Percentiles rank a stretch among this genome's conserved stretches.
Conservation (phyloP, 768 basidiomycete species). For the Mycena galericulata region DNA sequence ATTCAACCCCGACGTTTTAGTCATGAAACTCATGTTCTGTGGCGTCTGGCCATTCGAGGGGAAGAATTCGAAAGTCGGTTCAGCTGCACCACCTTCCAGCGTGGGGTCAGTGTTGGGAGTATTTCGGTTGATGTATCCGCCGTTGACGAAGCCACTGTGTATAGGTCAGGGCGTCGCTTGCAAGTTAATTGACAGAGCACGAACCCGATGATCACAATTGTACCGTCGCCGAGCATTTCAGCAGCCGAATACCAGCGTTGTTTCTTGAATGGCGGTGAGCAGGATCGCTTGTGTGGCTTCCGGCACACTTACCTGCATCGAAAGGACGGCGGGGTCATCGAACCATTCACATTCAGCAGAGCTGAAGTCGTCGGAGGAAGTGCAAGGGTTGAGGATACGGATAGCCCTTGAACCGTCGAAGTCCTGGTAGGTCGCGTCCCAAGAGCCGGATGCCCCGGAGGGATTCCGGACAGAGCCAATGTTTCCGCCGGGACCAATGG, state of each 20-base stretch:
- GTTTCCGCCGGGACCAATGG: constrained; percentile 75
- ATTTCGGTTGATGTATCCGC: constrained; percentile 82
- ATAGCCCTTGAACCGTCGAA: constrained; percentile 72
- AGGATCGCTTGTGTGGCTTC: too few species aligned
- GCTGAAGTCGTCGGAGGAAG: constrained; percentile 56
- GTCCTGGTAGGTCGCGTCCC: constrained; percentile 78
- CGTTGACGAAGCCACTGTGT: constrained; percentile 79
- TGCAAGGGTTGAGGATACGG: constrained; percentile 86
- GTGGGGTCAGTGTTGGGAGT: constrained; percentile 75
- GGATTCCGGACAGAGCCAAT: constrained; percentile 63
- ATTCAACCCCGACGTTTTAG: constrained; percentile 81
- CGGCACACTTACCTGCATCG: too few species aligned
- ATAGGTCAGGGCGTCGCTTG: too few species aligned
- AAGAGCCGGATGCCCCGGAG: constrained; percentile 59
- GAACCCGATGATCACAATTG: constrained; percentile 85
- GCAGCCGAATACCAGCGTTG: constrained; percentile 84
- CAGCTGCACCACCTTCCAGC: constrained; percentile 77
- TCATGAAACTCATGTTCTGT: constrained; percentile 73
- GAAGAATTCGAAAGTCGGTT: constrained; percentile 88
- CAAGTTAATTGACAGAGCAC: too few species aligned
- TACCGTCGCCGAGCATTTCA: constrained; percentile 79
- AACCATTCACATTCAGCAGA: constrained; percentile 71
- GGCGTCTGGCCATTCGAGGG: constrained; percentile 65
- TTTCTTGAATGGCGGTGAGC: too few species aligned
- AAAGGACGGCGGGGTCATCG: constrained; percentile 55